Conservation (phyloP, 352 stramenopile genomes). For the Phytophthora parvispora region DNA sequence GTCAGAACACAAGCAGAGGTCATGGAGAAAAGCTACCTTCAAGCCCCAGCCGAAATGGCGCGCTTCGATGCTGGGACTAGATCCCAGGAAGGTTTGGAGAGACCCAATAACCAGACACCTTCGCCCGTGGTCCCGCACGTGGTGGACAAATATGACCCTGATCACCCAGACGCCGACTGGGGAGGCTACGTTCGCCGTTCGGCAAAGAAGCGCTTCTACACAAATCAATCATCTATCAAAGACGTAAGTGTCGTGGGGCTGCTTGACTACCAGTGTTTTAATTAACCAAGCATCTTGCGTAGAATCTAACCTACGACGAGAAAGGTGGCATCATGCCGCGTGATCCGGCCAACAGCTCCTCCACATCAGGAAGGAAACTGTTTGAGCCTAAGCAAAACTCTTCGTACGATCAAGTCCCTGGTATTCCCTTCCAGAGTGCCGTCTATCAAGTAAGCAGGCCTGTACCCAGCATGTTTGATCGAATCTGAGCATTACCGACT, state of each 20-base stretch:
- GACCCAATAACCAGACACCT: constrained; percentile 22
- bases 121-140: constrained; percentile 53
- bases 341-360: constrained; percentile 15
- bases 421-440: constrained; percentile 70
- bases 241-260: constrained; percentile 37
- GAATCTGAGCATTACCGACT: no score
- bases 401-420: constrained; percentile 47
- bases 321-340: constrained; percentile 72
- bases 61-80: constrained; percentile 36
- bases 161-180: constrained; percentile 83
- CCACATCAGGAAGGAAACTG: constrained; percentile 54
- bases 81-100: not conserved
- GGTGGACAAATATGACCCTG: constrained; percentile 77
- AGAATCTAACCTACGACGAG: constrained; percentile 67
- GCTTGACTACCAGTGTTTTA: not conserved
- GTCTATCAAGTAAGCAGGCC: constrained; percentile 61
- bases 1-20: constrained; percentile 1
- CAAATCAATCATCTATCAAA: constrained; percentile 46
- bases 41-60: constrained; percentile 45
- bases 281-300: not conserved
- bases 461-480: not conserved
- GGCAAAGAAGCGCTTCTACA: constrained; percentile 77
- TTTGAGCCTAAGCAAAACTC: constrained; percentile 65
- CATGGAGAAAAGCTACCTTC: constrained; percentile 61
- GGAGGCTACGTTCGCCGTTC: constrained; percentile 69